Evolutionary conservation across 2,329 filamentous ascomycete species (phyloP).

Genomic region (Cordyceps fumosorosea): DNA sequence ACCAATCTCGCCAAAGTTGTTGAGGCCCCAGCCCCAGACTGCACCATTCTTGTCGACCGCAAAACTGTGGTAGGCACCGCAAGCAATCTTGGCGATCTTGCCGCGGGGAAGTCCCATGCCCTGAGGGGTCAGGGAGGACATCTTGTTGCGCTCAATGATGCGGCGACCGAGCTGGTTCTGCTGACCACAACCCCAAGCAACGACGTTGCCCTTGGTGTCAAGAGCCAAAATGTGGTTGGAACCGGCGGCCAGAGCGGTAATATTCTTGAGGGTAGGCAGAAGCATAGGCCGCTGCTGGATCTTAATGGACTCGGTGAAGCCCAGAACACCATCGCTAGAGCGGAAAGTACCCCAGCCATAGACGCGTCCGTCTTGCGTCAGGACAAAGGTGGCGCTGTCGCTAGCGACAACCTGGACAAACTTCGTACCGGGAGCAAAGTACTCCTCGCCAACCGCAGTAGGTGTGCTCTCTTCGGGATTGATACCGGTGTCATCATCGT

Average conservation of each 20-base stretch:
- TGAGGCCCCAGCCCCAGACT: conserved; percentile 78
- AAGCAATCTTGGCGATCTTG: conserved; percentile 46
- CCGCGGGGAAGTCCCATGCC: conserved; percentile 51
- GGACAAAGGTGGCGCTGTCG: conserved; percentile 68
- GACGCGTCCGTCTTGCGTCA: conserved; percentile 68
- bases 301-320: conserved; percentile 50
- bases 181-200: conserved; percentile 66
- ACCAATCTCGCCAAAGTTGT: conserved; percentile 77
- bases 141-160: conserved; percentile 55
- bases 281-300: conserved; percentile 45
- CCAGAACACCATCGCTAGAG: conserved; percentile 56
- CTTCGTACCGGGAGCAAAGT: conserved; percentile 54
- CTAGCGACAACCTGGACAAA: conserved; percentile 61
- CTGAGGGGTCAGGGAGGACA: conserved; percentile 55
- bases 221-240: conserved; percentile 67
- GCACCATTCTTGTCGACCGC: conserved; percentile 64
- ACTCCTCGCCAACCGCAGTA: conserved; percentile 48
- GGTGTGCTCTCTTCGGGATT: conserved; percentile 70
- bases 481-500: conserved; percentile 57
- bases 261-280: conserved; percentile 58
- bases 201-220: conserved; percentile 57
- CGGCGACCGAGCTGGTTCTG: conserved; percentile 58
- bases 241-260: conserved; percentile 57
- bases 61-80: conserved; percentile 77
- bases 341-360: conserved; percentile 84